Base-by-base conservation (phyloP, 805 yeast genomes). In the Brettanomyces nanus region DNA sequence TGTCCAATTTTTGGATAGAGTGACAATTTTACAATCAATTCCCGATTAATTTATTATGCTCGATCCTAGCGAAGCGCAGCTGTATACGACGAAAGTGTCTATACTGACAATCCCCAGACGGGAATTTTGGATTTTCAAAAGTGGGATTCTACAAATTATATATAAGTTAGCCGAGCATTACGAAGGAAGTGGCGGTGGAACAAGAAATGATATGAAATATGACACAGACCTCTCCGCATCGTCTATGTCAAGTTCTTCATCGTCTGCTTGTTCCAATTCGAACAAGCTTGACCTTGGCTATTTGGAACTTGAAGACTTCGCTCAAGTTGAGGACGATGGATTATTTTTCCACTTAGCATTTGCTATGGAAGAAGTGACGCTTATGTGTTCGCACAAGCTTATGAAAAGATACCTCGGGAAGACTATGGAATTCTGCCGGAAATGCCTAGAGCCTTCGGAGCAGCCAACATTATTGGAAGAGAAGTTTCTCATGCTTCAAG, bases 351-450 rank as follows among this genome's bases (percentile, higher is more conserved):
- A 75, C 49, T 62, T 79, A 26, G 79, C 82, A 2, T 71, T 73
- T 47, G 74, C 82, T 1, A 80, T 80, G 0, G 53, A 61, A n/a
- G 85, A 78, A 48, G 71, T 80, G 43, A 76, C 84, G 0, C 58
- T 79, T 5, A 77, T 79, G 45, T 72, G 77, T 42, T 61, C 76
- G 1, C 52, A 61, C 2, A 45, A 46, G 5, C 42, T 65, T n/a
- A 63, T 73, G 39, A 46, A 56, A 1, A 43, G 45, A 18, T 55
- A 64, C 11, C 69, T 79, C 43, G 47, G 45, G 1, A 58, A 63
- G 17, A 64, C 73, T 1, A 54, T 77, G 19, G 38, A 48, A 1
- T 45, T 62, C 10, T 33, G 36, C 29, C 13, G 14, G 20, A 61
- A 71, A 35, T 40, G 2, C 42, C 59, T 15, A 58, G 71, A 35